A percentile compares a stretch with the other conserved stretches of the same genome.
phyloP scores from a whole-genome alignment of 148 eudicot genomes.

The Rhododendron ferrugineum region DNA sequence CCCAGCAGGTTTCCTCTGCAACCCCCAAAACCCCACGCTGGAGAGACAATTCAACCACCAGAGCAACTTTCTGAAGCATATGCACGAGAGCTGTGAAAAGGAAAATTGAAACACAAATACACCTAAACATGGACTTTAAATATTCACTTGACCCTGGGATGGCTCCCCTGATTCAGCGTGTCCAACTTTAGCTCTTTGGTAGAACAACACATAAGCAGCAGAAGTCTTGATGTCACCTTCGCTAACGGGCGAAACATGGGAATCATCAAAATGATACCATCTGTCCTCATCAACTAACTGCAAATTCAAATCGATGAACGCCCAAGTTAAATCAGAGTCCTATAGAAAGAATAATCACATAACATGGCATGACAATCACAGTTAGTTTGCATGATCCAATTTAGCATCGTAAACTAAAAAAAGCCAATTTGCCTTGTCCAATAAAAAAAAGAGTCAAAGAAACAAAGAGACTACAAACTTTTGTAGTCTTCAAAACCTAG shows the following conservation, averaged over 20 bases:
- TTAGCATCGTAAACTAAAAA: not conserved
- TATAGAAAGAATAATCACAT: not conserved
- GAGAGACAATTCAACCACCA: not conserved
- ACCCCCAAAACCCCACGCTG: not conserved
- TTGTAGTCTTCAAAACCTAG: not conserved
- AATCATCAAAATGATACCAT: constrained; percentile 97
- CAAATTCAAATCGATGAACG: constrained; percentile 33
- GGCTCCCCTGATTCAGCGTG: constrained; percentile 25
- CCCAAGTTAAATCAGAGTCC: constrained; percentile 3
- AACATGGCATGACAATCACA: not conserved
- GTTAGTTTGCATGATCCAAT: not conserved
- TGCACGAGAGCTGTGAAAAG: not conserved
- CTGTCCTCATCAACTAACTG: constrained; percentile 83
- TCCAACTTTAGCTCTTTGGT: constrained; percentile 54
- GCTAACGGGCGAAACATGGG: constrained; percentile 70
- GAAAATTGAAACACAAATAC: not conserved
- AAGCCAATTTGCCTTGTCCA: not conserved
- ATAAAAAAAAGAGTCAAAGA: not conserved
- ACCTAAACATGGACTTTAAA: constrained; percentile 17
- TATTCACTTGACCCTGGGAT: constrained; percentile 21
- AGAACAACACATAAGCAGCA: constrained; percentile 93
- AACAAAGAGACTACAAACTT: not conserved
- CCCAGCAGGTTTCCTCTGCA: not conserved
- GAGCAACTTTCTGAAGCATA: not conserved
- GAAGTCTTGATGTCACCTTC: constrained; percentile 83